phyloP scores from a whole-genome alignment of 306 rosid genomes.

The Casuarina glauca region DNA sequence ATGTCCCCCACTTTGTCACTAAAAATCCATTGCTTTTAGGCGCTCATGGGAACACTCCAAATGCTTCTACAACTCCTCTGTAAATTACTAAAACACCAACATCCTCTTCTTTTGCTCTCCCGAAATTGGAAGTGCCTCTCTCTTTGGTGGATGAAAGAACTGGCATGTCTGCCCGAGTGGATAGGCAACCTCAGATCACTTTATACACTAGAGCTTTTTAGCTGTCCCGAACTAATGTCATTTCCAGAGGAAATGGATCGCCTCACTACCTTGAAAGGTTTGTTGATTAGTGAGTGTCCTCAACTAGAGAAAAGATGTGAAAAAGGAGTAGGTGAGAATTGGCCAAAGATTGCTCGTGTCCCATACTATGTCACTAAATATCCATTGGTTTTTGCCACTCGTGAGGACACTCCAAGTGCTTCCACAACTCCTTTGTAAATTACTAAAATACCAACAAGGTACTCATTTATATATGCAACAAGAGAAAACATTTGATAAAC shows the following conservation, averaged over 20 bases:
- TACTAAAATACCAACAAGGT: no score
- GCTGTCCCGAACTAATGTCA: not conserved
- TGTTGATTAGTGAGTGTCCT: constrained; percentile 4
- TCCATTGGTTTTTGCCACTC: no score
- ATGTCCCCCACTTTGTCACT: constrained; percentile 15
- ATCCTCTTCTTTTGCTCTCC: not conserved
- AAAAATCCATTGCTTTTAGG: no score
- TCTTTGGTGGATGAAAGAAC: not conserved
- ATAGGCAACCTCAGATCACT: constrained; percentile 24
- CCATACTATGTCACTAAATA: no score
- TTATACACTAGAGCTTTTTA: not conserved
- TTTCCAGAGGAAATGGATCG: constrained; percentile 9
- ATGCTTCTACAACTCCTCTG: no score
- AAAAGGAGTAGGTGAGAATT: constrained; percentile 9
- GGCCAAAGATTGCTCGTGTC: constrained; percentile 19
- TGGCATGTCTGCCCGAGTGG: constrained; percentile 11
- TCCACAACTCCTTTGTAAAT: no score
- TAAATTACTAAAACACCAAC: no score
- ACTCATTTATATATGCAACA: no score
- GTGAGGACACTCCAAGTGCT: no score
- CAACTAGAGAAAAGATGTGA: constrained; percentile 3
- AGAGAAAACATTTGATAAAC: no score
- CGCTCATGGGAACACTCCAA: no score
- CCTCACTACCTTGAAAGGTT: not conserved
- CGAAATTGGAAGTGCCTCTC: not conserved